phyloP scores from a whole-genome alignment of 768 basidiomycete genomes.

The Leucosporidium yakuticum region DNA sequence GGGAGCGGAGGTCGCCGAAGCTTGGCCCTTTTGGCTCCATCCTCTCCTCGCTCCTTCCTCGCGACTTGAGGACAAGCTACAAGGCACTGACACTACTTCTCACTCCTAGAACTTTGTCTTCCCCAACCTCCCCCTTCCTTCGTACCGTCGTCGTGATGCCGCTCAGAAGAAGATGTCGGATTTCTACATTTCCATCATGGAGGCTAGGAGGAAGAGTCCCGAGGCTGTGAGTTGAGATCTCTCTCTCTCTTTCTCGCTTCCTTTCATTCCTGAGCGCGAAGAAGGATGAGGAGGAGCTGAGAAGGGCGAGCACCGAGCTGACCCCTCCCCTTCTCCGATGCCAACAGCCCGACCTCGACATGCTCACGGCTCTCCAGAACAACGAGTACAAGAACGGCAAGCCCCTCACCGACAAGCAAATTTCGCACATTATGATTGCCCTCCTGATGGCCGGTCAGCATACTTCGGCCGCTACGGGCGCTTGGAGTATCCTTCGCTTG shows the following conservation, averaged over 20 bases:
- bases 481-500: constrained; percentile 84
- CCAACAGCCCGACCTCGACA: constrained; percentile 69
- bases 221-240: constrained; percentile 46
- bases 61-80: too few species aligned
- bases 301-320: not conserved
- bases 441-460: constrained; percentile 99
- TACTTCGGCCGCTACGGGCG: constrained; percentile 84
- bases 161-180: constrained; percentile 90
- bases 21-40: too few species aligned
- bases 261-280: constrained; percentile 37
- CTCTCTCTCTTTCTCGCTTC: not conserved
- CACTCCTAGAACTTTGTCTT: constrained; percentile 69
- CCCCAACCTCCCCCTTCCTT: constrained; percentile 82
- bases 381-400: constrained; percentile 79
- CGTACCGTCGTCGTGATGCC: constrained; percentile 77
- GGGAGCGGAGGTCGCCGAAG: not conserved
- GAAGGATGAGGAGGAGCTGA: constrained; percentile 41
- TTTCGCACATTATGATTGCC: constrained; percentile 98
- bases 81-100: too few species aligned
- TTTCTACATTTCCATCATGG: constrained; percentile 83
- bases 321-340: not conserved
- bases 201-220: constrained; percentile 57
- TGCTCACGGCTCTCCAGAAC: constrained; percentile 79
- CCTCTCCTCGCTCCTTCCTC: too few species aligned
- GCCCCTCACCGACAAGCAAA: constrained; percentile 73